A percentile compares a stretch with the other conserved stretches of the same genome.
phyloP scores from a whole-genome alignment of 139 green algal species.

The Chlorella sp. region DNA sequence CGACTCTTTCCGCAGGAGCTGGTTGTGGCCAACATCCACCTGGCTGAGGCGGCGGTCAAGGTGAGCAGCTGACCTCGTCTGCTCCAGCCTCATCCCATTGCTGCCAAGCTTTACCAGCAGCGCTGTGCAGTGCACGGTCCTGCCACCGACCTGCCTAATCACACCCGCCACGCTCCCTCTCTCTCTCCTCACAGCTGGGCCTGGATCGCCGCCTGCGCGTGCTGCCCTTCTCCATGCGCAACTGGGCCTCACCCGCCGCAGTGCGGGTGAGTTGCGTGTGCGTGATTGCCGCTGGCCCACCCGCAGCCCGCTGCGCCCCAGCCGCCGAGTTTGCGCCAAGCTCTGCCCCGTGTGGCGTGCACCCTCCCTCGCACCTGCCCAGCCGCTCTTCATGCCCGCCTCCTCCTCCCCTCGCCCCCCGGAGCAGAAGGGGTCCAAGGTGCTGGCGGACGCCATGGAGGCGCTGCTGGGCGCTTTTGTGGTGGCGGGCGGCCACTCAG shows the following conservation, averaged over 20 bases:
- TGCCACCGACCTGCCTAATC: neutral
- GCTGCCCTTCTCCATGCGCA: slow-evolving; percentile 33
- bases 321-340: no score
- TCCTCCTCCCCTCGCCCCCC: neutral
- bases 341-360: neutral
- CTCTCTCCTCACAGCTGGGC: neutral
- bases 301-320: no score
- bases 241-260: slow-evolving; percentile 12
- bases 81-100: no score
- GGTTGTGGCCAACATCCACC: slow-evolving; percentile 49
- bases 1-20: neutral
- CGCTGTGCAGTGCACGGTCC: no score
- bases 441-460: slow-evolving; percentile 61
- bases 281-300: no score
- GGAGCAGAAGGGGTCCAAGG: slow-evolving; percentile 45
- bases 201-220: slow-evolving; percentile 32
- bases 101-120: no score
- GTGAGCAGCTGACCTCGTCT: neutral
- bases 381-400: no score
- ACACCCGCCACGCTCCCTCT: neutral
- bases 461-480: slow-evolving; percentile 53
- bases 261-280: slow-evolving; percentile 17
- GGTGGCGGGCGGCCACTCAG: slow-evolving; percentile 28
- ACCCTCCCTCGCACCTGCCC: neutral
- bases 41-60: slow-evolving; percentile 24